Evolutionary conservation across 176 grass and related monocot species (phyloP), one percentile per base, ranked within the genome.

Genomic region (Alloteropsis semialata): DNA sequence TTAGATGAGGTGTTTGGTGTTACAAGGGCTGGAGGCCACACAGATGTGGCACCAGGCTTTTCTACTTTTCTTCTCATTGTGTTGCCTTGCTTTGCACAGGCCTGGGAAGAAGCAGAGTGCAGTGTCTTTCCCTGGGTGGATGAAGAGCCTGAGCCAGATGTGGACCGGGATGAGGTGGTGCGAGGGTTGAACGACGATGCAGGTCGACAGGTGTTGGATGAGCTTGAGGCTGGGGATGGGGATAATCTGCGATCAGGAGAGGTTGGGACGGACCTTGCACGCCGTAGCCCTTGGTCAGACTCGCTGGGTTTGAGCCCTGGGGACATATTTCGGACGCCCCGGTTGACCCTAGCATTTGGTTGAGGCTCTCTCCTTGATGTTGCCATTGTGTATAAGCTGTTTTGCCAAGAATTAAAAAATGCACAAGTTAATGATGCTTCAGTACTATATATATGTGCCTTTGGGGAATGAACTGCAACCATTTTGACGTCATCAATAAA

Each of bases 231-330:
- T 0, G 61, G 72, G 41, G 85, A 82, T 24, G 78, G 49, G 48
- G 39, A 82, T 45, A 58, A 18, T 49, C 65, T 81, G 62, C 50
- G 78, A 25, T 82, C 78, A 2, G 85, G 85, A 39, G 78, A 82
- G 71, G 29, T 82, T 29, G 85, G 85, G 29, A 87, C 85, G 1
- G 85, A 87, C 62, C 85, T 76, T 7, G 78, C 78, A 33, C 78
- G 69, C 7, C 85, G 71, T 13, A 66, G 39, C 48, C 49, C 85
- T 24, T 82, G 39, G 22, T 36, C 69, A 37, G 78, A 45, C 5
- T 69, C 78, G 3, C 15, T 49, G 60, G 38, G 30, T 56, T 82
- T 87, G 25, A 57, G 39, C 12, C 8, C 28, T 27, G 61, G 29
- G 70, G 71, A 75, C 61, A 38, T 81, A 25, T 60, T 74, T 46